Evolutionary conservation across 1,284 basidiomycete genomes (phyloP).

Genomic region (Ustilago vetiveriae): DNA sequence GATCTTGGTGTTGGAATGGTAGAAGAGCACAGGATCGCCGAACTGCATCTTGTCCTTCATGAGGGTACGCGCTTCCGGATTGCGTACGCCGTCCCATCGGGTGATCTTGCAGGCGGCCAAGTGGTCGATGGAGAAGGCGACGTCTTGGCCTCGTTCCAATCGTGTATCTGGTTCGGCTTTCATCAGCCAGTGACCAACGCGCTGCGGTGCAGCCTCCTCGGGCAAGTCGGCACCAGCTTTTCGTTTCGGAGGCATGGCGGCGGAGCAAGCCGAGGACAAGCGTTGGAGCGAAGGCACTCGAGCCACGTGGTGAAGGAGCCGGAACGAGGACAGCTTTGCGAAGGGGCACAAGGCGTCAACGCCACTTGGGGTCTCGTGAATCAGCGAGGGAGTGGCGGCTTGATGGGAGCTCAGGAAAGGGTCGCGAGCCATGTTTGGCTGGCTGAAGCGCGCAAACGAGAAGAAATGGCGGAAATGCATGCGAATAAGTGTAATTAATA

Average conservation of each 20-base stretch:
- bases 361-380: too few species aligned
- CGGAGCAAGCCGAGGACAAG: neutral
- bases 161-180: constrained; percentile 64
- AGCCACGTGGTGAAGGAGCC: constrained; percentile 3
- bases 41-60: constrained; percentile 83
- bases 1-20: constrained; percentile 90
- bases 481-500: too few species aligned
- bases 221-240: constrained; percentile 5
- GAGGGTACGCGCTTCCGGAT: constrained; percentile 88
- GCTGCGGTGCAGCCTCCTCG: neutral
- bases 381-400: constrained; percentile 1
- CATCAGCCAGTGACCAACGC: constrained; percentile 54
- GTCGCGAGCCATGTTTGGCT: neutral
- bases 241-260: constrained; percentile 33
- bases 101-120: constrained; percentile 70
- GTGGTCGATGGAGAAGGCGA: constrained; percentile 59
- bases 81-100: constrained; percentile 90
- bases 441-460: constrained; percentile 12
- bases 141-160: constrained; percentile 57
- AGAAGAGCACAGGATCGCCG: constrained; percentile 82
- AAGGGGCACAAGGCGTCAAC: neutral
- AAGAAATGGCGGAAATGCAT: neutral
- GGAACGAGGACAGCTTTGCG: neutral
- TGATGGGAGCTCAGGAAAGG: neutral
- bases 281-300: neutral